Evolutionary conservation across 1,284 basidiomycete genomes (phyloP), one percentile per base, ranked within the genome.

Genomic region (Sporisorium scitamineum): DNA sequence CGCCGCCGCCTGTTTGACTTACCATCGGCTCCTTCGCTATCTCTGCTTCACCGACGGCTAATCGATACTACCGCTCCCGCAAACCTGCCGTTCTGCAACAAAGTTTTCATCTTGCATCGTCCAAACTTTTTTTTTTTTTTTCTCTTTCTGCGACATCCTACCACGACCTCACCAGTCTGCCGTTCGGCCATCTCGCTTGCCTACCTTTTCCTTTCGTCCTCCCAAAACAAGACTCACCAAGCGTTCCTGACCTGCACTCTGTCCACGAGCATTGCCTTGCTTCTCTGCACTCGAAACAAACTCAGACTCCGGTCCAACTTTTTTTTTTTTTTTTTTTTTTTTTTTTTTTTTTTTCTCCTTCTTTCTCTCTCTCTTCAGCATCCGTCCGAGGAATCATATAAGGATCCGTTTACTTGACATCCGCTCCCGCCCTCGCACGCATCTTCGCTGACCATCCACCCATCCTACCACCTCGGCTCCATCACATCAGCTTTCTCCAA

Each of bases 121-220:
- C 45, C n/a, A 34, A 53, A 29, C 58, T 34, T 41, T 27, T 9
- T 26, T 37, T 44, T n/a, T n/a, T n/a, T n/a, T n/a, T n/a, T n/a
- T n/a, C n/a, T n/a, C n/a, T n/a, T n/a, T n/a, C n/a, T 54, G 57
- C 57, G n/a, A 11, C 26, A 54, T 20, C n/a, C 13, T 26, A 16
- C 24, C n/a, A 29, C 31, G 45, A 71, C 69, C 69, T 44, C 34
- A 55, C 55, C 62, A 65, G 69, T 71, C 69, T 66, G 51, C 59
- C 59, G 59, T 54, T 42, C 51, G 34, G 26, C 42, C 41, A 26
- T 26, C 45, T 48, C 50, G 51, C 41, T 42, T 9, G 24, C 18
- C 37, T 37, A 5, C 11, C 45, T 22, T 47, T 37, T 5, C 16
- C 22, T 16, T 29, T 37, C 18, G 18, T 52, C 41, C 32, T 22